phyloP scores from a whole-genome alignment of 2,329 filamentous ascomycete species.

The Aquanectria penicillioides region DNA sequence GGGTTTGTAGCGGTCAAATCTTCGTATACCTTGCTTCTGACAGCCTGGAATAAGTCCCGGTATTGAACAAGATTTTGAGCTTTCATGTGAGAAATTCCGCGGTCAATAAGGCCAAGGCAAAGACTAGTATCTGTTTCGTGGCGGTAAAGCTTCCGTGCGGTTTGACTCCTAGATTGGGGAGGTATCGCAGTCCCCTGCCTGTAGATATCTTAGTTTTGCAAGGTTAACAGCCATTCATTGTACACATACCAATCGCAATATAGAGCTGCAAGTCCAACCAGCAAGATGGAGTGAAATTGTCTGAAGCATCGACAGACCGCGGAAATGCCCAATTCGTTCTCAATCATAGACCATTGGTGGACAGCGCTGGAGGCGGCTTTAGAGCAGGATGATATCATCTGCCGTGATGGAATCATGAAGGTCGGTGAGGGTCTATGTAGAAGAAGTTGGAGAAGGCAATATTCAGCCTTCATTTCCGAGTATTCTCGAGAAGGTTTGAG shows the following conservation, averaged over 20 bases:
- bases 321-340: constrained; percentile 23
- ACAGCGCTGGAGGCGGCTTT: constrained; percentile 33
- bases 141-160: background rate
- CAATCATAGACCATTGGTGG: constrained; percentile 32
- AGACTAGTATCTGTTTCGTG: constrained; percentile 8
- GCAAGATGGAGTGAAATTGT: constrained; percentile 32
- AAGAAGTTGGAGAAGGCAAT: constrained; percentile 33
- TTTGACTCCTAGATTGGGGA: background rate
- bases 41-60: constrained; percentile 2
- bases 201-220: background rate
- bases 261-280: constrained; percentile 35
- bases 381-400: constrained; percentile 36
- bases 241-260: constrained; percentile 39
- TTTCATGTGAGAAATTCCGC: background rate
- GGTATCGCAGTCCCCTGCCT: constrained; percentile 7
- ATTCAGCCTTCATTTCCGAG: constrained; percentile 38
- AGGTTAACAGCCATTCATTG: background rate
- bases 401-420: constrained; percentile 38
- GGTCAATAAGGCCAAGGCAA: constrained; percentile 5
- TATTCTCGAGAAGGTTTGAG: constrained; percentile 36
- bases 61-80: background rate
- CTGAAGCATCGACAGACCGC: constrained; percentile 33
- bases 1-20: background rate
- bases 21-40: constrained; percentile 8
- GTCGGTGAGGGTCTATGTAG: constrained; percentile 36